Evolutionary conservation across 2,329 filamentous ascomycete genomes (phyloP), one percentile per base, ranked within the genome.

Genomic region (Thermothelomyces thermophilus): DNA sequence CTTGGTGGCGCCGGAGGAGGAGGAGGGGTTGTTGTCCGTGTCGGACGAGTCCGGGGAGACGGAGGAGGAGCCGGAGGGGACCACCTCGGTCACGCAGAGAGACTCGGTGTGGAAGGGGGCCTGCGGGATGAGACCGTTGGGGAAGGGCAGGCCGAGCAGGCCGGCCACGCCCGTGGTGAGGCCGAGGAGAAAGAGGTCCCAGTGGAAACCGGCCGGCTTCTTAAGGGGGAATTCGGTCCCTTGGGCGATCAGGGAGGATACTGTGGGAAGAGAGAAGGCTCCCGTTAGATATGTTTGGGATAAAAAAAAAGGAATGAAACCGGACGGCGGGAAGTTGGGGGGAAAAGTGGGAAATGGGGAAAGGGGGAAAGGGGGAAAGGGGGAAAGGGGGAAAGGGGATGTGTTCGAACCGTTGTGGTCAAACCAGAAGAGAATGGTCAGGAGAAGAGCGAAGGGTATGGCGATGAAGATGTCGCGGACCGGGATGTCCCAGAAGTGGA

Each of bases 341-440:
- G 30, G 31, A 9, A 2, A 35, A 9, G 5, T 39, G 16, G n/a
- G 26, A n/a, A 11, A 49, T 42, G 3, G 26, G 36, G 19, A 42
- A 41, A 17, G 35, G 45, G 17, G 20, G 20, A 26, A 10, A 9
- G 37, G 7, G 30, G 19, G 26, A 16, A 10, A 49, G 41, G 3
- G 26, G 36, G 19, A 42, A 41, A 17, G 35, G 46, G 17, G 22
- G 22, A 26, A 10, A 9, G 37, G 7, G 30, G 19, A 17, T 3
- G 26, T 9, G n/a, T n/a, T n/a, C 71, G 54, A 70, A 87, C 84
- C 84, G 59, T 93, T 94, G 62, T 94, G 89, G 62, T 94, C 89
- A 64, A 93, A 94, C 71, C 86, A 94, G 64, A 95, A 95, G 4
- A 95, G 70, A 19, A 94, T 82, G 0, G 89, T 95, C 14, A 95